Conservation (phyloP, 2,329 filamentous ascomycete species). For the Cladosporium sp. region DNA sequence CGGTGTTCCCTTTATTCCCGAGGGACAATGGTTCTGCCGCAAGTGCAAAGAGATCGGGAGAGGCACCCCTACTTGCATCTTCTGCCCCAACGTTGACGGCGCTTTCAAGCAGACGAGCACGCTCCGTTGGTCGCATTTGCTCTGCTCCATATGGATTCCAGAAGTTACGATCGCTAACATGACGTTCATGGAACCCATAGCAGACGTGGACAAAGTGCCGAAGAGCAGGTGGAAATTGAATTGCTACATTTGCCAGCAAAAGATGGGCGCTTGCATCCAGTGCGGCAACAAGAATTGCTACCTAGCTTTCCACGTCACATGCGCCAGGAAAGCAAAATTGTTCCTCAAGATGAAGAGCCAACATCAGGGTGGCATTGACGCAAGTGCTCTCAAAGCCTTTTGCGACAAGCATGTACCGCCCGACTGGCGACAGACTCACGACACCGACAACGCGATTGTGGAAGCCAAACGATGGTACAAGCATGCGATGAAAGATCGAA, state of each 20-base stretch:
- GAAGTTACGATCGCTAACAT: conserved; percentile 93
- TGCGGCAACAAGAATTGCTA: conserved; percentile 98
- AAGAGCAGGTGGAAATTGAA: conserved; percentile 79
- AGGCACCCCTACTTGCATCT: conserved; percentile 91
- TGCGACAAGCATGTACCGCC: conserved; percentile 91
- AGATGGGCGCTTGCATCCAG: conserved; percentile 97
- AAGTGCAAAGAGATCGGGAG: conserved; percentile 95
- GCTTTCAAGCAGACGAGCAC: conserved; percentile 98
- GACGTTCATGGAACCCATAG: conserved; percentile 97
- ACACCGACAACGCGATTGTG: conserved; percentile 71
- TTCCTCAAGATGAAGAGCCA: conserved; percentile 96
- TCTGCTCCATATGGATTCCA: conserved; percentile 98
- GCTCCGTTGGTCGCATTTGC: conserved; percentile 91
- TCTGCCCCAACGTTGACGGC: conserved; percentile 94
- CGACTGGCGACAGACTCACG: conserved; percentile 83
- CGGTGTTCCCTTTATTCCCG: conserved; percentile 95
- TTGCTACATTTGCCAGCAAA: conserved; percentile 95
- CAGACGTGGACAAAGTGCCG: conserved; percentile 96
- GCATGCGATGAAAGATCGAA: conserved; percentile 77
- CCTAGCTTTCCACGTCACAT: conserved; percentile 95
- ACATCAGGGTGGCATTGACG: conserved; percentile 73
- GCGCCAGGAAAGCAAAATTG: conserved; percentile 78
- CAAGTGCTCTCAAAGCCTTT: conserved; percentile 83
- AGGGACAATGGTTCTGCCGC: conserved; percentile 95
- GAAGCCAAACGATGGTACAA: conserved; percentile 88